Conservation (phyloP, 2,329 filamentous ascomycete species). For the Triangularia verruculosa region DNA sequence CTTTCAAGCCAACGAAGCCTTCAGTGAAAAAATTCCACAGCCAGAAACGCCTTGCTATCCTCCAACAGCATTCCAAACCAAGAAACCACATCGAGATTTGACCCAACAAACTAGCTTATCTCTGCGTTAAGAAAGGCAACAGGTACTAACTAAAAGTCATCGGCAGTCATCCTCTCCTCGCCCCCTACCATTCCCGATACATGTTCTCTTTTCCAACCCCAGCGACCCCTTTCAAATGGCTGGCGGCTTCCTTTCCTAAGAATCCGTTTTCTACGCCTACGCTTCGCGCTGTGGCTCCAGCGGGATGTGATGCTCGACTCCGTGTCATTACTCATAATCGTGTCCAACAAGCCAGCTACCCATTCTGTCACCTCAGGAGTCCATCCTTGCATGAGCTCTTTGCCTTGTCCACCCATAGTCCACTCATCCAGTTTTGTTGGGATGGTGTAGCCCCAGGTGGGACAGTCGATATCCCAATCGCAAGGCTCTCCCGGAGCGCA, state of each 20-base stretch:
- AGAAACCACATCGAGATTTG: background rate
- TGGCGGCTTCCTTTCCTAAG: conserved; percentile 44
- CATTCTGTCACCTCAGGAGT: conserved; percentile 47
- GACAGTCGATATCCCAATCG: conserved; percentile 56
- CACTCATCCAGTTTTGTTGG: conserved; percentile 63
- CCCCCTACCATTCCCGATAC: background rate
- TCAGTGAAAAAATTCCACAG: background rate
- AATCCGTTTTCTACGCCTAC: conserved; percentile 49
- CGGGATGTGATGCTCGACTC: conserved; percentile 41
- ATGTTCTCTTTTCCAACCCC: background rate
- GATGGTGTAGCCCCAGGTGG: conserved; percentile 57
- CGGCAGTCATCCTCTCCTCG: background rate
- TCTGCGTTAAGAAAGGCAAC: background rate
- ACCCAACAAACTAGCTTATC: background rate
- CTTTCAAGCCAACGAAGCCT: conserved; percentile 38
- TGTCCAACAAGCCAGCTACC: conserved; percentile 48
- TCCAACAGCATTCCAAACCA: background rate
- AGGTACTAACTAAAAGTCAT: too few relatives aligned
- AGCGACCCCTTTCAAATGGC: background rate
- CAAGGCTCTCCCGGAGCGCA: conserved; percentile 47
- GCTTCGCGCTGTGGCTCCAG: conserved; percentile 46
- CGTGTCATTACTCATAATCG: conserved; percentile 44
- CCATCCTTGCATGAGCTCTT: conserved; percentile 36
- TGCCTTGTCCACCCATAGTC: conserved; percentile 51
- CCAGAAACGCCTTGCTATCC: conserved; percentile 12